Evolutionary conservation across 805 yeast species (phyloP), one percentile per base, ranked within the genome.

Genomic region (Priceomyces carsonii): DNA sequence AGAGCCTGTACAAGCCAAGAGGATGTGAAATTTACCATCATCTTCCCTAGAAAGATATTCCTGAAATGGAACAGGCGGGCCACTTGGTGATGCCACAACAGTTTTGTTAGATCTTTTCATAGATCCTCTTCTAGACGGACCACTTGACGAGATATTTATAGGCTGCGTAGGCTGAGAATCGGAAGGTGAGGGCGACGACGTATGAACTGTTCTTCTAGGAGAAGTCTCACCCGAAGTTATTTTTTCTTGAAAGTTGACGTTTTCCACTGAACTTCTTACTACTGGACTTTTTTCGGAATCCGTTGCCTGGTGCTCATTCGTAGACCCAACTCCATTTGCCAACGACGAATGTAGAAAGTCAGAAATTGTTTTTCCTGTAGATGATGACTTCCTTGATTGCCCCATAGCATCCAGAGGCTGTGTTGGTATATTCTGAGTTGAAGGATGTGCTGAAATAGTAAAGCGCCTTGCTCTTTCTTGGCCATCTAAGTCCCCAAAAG

Each of bases 1-100:
- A 2, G 95, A 85, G 1, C 99, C 99, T 1, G 98, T 87, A 13
- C 95, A 95, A 13, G 95, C 99, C 27, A 93, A 69, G 38, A 93
- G 67, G 28, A 93, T 81, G 59, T 93, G 99, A 38, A 87, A 71
- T 53, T 89, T 90, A 28, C 82, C 85, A 55, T 87, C 95, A 55
- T 87, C 93, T 57, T 83, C 59, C 49, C 79, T 80, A 36, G 77
- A 75, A 39, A 85, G 68, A 55, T 79, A 85, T 45, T 84, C 80
- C 19, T 82, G 82, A 48, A 85, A 85, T 17, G 91, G 91, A 1
- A 81, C 81, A 12, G 81, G 79, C 1, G 86, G 84, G 1, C 82
- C 77, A 31, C 72, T 66, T 9, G 79, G 79, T 15, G 78, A 61
- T 13, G 77, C 73, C 26, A 80, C 79, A 3, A 78, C 61, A 8